phyloP scores from a whole-genome alignment of 2,329 filamentous ascomycete species.

The Penicillium palitans region DNA sequence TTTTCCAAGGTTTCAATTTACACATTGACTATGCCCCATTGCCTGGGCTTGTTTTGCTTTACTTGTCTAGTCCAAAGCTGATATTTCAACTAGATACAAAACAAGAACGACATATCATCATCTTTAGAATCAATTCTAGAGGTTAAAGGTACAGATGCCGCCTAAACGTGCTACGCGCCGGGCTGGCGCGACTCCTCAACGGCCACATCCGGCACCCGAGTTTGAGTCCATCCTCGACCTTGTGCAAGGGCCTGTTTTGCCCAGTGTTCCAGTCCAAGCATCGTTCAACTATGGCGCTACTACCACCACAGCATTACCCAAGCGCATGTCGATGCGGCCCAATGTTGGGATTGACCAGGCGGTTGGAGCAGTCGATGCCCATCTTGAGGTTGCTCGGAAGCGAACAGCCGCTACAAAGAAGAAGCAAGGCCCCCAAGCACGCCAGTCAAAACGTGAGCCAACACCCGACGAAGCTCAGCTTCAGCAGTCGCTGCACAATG shows the following conservation, averaged over 20 bases:
- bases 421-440: constrained; percentile 7
- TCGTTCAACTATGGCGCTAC: constrained; percentile 45
- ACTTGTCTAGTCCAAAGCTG: not conserved
- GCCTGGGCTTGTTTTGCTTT: not conserved
- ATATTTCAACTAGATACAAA: not conserved
- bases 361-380: constrained; percentile 36
- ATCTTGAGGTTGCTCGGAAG: constrained; percentile 26
- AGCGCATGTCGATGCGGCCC: constrained; percentile 33
- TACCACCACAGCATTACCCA: constrained; percentile 37
- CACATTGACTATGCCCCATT: not conserved
- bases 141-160: constrained; percentile 24
- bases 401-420: constrained; percentile 24
- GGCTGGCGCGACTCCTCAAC: constrained; percentile 13
- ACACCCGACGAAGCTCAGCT: constrained; percentile 39
- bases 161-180: constrained; percentile 26
- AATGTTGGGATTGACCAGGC: constrained; percentile 35
- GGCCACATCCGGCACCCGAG: not conserved
- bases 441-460: constrained; percentile 31
- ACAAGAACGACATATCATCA: not conserved
- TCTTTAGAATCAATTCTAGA: not conserved
- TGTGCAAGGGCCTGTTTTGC: constrained; percentile 28
- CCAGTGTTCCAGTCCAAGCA: constrained; percentile 40
- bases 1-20: not conserved
- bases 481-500: constrained; percentile 31
- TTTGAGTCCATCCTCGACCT: constrained; percentile 5